These are phyloP conservation scores for Grosmannia huntii DNA, from an alignment of 2,329 filamentous ascomycete genomes.

Conservation along the genomic window DNA sequence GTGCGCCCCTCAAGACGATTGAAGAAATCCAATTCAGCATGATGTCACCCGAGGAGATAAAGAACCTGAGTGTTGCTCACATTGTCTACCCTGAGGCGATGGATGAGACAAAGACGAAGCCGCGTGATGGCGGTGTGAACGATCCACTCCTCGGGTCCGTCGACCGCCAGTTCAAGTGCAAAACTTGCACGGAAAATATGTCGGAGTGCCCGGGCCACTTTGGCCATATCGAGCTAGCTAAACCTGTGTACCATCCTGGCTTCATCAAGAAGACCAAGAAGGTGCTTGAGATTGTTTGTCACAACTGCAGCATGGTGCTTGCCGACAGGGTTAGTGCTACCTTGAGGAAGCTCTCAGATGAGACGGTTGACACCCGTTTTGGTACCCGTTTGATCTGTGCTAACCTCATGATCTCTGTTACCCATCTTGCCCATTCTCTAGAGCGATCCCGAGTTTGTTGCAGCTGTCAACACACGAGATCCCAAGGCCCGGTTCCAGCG, in stretches of 20 bases:
- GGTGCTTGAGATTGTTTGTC: conserved; percentile 95
- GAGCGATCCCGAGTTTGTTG: conserved; percentile 72
- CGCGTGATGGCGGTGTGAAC: conserved; percentile 83
- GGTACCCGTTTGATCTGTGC: conserved; percentile 22
- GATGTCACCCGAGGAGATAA: conserved; percentile 96
- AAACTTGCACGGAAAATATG: conserved; percentile 91
- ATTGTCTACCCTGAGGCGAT: conserved; percentile 99
- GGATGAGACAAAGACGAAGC: conserved; percentile 88
- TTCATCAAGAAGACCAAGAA: conserved; percentile 99
- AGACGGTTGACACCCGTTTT: conserved; percentile 12
- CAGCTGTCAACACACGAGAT: conserved; percentile 74
- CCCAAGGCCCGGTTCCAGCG: conserved; percentile 89
- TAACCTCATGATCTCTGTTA: conserved; percentile 5
- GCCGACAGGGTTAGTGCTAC: conserved; percentile 90
- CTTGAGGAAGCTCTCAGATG: conserved; percentile 19
- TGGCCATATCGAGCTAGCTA: conserved; percentile 94
- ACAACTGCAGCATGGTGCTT: conserved; percentile 96
- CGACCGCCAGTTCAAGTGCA: conserved; percentile 89
- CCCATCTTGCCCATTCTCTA: conserved; percentile 28
- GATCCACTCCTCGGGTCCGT: conserved; percentile 94
- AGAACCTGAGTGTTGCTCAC: conserved; percentile 94
- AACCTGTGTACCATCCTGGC: conserved; percentile 86
- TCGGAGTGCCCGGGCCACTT: conserved; percentile 96
- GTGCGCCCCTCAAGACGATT: conserved; percentile 91
- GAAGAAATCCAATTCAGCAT: conserved; percentile 99